Evolutionary conservation across 495 filamentous ascomycete genomes (phyloP).

Genomic region (Ascodesmis nigricans): DNA sequence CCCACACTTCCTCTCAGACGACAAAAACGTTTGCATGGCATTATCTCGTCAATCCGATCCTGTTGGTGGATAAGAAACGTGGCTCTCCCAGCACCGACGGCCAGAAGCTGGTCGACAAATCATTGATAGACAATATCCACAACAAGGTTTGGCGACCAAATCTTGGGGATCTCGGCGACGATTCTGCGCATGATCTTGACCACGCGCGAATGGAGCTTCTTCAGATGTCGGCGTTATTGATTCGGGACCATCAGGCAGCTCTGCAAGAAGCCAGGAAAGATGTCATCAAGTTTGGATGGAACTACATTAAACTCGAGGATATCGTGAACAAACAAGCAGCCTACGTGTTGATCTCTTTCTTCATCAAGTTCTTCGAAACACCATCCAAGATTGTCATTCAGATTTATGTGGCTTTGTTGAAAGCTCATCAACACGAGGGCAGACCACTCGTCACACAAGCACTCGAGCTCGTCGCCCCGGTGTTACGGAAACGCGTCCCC

Average conservation of each 20-base stretch:
- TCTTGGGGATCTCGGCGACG: slow-evolving; percentile 60
- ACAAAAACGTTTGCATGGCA: slow-evolving; percentile 84
- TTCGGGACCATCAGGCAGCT: slow-evolving; percentile 74
- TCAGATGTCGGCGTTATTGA: slow-evolving; percentile 77
- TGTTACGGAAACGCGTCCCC: slow-evolving; percentile 53
- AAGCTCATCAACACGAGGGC: slow-evolving; percentile 88
- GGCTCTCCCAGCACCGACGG: slow-evolving; percentile 31
- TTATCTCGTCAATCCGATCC: slow-evolving; percentile 82
- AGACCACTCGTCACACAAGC: slow-evolving; percentile 80
- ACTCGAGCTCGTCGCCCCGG: slow-evolving; percentile 79
- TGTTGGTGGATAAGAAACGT: slow-evolving; percentile 70
- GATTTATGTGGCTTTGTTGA: slow-evolving; percentile 73
- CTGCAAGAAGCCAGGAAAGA: slow-evolving; percentile 86
- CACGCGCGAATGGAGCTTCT: slow-evolving; percentile 91
- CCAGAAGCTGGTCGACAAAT: slow-evolving; percentile 62
- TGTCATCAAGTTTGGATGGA: slow-evolving; percentile 98
- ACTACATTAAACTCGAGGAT: slow-evolving; percentile 89
- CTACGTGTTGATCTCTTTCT: slow-evolving; percentile 91
- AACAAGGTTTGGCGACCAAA: slow-evolving; percentile 87
- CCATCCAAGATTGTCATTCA: slow-evolving; percentile 88
- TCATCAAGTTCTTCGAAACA: slow-evolving; percentile 92
- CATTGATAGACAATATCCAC: slow-evolving; percentile 76
- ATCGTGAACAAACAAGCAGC: slow-evolving; percentile 98
- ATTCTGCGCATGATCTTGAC: slow-evolving; percentile 66
- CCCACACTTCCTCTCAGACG: slow-evolving; percentile 53